A percentile compares a stretch with the other conserved stretches of the same genome.
Conservation (phyloP, 75 land plant species). For the Sequoia sempervirens region DNA sequence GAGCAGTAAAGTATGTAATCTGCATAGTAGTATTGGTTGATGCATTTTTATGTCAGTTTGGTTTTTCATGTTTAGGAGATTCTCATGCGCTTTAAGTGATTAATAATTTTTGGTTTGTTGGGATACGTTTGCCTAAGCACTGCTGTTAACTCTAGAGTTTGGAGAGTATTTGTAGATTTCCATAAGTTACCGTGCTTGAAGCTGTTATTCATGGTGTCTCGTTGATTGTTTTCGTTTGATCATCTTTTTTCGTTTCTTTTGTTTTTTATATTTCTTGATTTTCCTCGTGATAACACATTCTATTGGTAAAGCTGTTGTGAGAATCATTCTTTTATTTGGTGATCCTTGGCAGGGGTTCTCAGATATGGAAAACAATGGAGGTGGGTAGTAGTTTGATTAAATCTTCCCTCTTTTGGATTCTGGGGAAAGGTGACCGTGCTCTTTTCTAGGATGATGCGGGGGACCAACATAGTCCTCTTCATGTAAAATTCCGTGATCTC, state of each 20-base stretch:
- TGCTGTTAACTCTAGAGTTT: background rate
- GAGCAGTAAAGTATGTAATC: conserved; percentile 80
- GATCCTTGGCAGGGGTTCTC: too few species aligned
- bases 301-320: background rate
- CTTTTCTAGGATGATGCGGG: too few species aligned
- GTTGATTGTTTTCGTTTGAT: background rate
- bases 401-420: too few species aligned
- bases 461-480: too few species aligned
- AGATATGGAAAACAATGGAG: too few species aligned
- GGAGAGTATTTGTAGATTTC: background rate
- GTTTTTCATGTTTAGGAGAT: background rate
- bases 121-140: background rate
- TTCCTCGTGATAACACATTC: background rate
- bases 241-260: background rate
- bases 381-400: too few species aligned
- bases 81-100: background rate
- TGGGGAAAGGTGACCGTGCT: too few species aligned
- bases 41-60: background rate
- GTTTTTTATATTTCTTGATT: background rate
- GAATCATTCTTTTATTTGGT: too few species aligned
- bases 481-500: too few species aligned
- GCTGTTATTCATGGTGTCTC: background rate
- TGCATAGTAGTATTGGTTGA: background rate
- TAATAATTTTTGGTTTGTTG: background rate
- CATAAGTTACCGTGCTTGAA: background rate